These are phyloP conservation scores for Takashimella tepidaria DNA, from an alignment of 1,284 basidiomycete genomes.

Conservation along the genomic window DNA sequence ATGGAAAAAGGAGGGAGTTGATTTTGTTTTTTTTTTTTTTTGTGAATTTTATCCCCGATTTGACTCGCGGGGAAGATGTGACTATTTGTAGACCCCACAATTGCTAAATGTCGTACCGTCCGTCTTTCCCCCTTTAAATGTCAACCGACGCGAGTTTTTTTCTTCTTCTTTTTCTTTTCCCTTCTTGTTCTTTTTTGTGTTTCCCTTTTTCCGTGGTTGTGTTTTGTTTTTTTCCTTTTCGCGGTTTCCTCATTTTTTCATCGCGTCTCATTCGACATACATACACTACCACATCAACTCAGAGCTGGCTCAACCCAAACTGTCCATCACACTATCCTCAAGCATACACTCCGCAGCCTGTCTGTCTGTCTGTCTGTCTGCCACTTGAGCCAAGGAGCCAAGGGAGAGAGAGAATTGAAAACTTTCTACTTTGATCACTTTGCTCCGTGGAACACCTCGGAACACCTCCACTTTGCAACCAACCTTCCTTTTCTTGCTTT, in stretches of 20 bases:
- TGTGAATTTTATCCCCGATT: too few relatives aligned
- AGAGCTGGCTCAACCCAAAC: background rate
- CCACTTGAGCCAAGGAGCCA: too few relatives aligned
- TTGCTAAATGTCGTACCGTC: too few relatives aligned
- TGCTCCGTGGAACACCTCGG: background rate
- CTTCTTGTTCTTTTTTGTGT: background rate
- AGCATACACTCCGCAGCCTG: background rate
- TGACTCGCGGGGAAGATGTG: too few relatives aligned
- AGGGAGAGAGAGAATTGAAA: too few relatives aligned
- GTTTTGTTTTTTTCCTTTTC: background rate
- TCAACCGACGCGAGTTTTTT: background rate
- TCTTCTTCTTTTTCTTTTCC: background rate
- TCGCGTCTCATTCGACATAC: background rate
- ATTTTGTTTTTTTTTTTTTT: too few relatives aligned
- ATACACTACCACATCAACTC: background rate
- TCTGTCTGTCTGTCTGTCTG: too few relatives aligned
- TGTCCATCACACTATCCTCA: background rate
- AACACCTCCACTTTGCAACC: background rate
- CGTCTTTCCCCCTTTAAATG: too few relatives aligned
- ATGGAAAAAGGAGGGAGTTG: too few relatives aligned
- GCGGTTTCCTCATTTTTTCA: conserved; percentile 1
- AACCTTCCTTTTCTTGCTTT: background rate
- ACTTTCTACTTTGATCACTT: background rate
- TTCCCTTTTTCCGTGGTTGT: background rate
- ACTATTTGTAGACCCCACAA: too few relatives aligned